These are phyloP conservation scores for Calonectria pauciramosa DNA, from an alignment of 2,329 filamentous ascomycete species.

Conservation along the genomic window DNA sequence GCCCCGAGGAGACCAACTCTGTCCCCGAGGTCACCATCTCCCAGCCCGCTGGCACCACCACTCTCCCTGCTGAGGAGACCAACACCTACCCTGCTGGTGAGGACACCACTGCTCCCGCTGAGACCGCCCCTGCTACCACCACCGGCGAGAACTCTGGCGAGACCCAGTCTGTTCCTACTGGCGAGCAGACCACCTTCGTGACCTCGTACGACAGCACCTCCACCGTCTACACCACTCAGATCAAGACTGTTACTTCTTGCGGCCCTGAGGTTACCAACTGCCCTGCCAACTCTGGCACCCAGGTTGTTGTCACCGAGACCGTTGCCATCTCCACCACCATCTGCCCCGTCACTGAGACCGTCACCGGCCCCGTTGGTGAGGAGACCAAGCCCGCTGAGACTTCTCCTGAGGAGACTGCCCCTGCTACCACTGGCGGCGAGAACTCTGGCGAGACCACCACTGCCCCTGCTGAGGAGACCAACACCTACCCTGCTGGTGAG, in stretches of 20 bases:
- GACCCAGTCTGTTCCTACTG: constrained; percentile 11
- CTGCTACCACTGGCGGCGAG: constrained; percentile 17
- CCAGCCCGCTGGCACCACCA: constrained; percentile 19
- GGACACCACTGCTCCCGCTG: not conserved
- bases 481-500: constrained; percentile 13
- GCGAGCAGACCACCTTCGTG: constrained; percentile 34
- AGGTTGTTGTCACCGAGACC: constrained; percentile 65
- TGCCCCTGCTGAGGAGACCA: constrained; percentile 19
- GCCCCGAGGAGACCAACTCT: constrained; percentile 31
- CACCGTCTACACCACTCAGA: constrained; percentile 64
- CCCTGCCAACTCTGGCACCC: constrained; percentile 60
- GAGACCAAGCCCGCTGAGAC: constrained; percentile 34
- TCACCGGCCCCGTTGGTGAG: constrained; percentile 30
- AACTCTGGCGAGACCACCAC: constrained; percentile 24
- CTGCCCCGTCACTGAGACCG: constrained; percentile 71
- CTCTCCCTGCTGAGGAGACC: constrained; percentile 32
- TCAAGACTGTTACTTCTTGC: constrained; percentile 66
- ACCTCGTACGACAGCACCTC: constrained; percentile 61
- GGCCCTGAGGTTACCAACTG: constrained; percentile 63
- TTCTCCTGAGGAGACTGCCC: constrained; percentile 30
- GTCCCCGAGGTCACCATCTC: constrained; percentile 27
- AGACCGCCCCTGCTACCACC: constrained; percentile 29
- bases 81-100: not conserved
- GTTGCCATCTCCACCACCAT: constrained; percentile 71
- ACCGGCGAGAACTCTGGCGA: constrained; percentile 29